These are phyloP conservation scores for Arabidopsis thaliana DNA, from an alignment of 345 rosid species.

Conservation along the genomic window DNA sequence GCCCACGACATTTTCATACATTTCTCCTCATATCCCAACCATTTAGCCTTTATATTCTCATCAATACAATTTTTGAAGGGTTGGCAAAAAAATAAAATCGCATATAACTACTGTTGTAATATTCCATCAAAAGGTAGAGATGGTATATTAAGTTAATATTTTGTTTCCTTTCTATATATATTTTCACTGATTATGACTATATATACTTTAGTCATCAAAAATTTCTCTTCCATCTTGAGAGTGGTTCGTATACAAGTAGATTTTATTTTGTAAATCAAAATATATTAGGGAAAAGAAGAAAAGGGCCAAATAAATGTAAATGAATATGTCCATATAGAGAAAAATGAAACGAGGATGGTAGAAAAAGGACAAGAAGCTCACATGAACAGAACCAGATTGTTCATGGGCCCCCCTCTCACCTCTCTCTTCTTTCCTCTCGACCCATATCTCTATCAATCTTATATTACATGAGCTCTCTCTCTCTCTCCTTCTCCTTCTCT, in stretches of 20 bases:
- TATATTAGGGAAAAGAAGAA: conserved; percentile 10
- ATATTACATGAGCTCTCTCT: conserved; percentile 15
- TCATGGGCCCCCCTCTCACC: conserved; percentile 41
- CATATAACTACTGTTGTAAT: neutral
- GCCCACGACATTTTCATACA: conserved; percentile 1
- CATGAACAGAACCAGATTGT: conserved; percentile 51
- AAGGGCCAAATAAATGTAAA: conserved; percentile 26
- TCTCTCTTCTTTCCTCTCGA: conserved; percentile 13
- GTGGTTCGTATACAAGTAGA: neutral
- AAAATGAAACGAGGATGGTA: conserved; percentile 41
- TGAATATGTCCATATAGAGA: conserved; percentile 29
- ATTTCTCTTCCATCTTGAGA: neutral
- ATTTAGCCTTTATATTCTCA: neutral
- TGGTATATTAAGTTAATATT: neutral
- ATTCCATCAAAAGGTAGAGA: neutral
- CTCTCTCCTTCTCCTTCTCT: neutral
- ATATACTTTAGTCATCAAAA: neutral
- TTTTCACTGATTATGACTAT: neutral
- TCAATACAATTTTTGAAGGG: neutral
- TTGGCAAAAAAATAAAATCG: neutral
- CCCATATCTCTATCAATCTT: conserved; percentile 45
- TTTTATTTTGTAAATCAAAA: conserved; percentile 15
- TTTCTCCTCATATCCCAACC: conserved; percentile 18
- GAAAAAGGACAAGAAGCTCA: conserved; percentile 50
- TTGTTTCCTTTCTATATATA: neutral